phyloP scores from a whole-genome alignment of 306 rosid species.

The Rubus parviflorus region DNA sequence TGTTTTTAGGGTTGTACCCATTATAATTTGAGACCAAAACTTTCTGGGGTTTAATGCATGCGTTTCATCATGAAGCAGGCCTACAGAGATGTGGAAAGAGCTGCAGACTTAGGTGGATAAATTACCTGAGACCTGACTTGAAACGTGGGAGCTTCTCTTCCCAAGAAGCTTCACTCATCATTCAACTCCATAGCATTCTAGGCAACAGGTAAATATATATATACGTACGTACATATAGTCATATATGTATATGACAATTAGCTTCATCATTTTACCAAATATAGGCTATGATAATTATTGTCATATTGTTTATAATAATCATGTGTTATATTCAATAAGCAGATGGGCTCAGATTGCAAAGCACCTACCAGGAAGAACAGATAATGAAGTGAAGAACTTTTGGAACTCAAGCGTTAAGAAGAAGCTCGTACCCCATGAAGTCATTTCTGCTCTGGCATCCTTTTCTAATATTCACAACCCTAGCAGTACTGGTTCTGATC shows the following conservation, averaged over 20 bases:
- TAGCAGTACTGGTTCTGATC: conserved; percentile 15
- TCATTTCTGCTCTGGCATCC: conserved; percentile 44
- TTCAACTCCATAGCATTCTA: conserved; percentile 86
- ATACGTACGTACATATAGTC: neutral
- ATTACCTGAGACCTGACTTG: conserved; percentile 91
- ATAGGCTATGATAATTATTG: neutral
- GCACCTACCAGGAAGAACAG: conserved; percentile 98
- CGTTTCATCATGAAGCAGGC: conserved; percentile 37
- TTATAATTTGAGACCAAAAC: neutral
- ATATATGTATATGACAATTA: neutral
- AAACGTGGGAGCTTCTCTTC: conserved; percentile 93
- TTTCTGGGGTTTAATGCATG: neutral
- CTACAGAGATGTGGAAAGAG: too few relatives aligned
- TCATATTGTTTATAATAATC: neutral
- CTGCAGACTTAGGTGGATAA: conserved; percentile 94
- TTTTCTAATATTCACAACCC: conserved; percentile 53
- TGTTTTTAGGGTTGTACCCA: neutral
- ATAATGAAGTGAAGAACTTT: conserved; percentile 95
- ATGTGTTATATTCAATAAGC: neutral
- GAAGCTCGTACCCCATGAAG: conserved; percentile 72
- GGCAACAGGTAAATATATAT: conserved; percentile 72
- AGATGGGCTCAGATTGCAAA: conserved; percentile 99
- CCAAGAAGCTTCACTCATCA: conserved; percentile 90
- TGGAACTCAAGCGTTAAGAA: conserved; percentile 98
- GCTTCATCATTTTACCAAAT: neutral